Conservation (phyloP, 2,329 filamentous ascomycete species). For the Coccinonectria pachysandricola region DNA sequence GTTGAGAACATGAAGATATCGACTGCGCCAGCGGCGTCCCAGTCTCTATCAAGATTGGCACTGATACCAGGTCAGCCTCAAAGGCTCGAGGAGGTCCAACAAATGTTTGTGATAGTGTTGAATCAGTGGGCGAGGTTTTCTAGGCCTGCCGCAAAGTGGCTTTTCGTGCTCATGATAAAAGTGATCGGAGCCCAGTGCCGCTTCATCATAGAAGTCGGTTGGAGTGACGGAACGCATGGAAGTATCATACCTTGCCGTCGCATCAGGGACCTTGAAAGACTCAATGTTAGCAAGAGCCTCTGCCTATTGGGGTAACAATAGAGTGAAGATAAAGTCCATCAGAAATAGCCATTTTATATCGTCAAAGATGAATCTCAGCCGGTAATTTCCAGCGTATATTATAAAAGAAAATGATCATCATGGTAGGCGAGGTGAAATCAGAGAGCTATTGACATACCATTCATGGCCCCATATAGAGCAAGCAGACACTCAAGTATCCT, state of each 20-base stretch:
- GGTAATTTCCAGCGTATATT: constrained; percentile 89
- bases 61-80: constrained; percentile 14
- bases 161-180: constrained; percentile 62
- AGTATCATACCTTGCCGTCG: constrained; percentile 25
- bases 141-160: constrained; percentile 96
- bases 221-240: constrained; percentile 7
- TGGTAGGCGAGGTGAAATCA: constrained; percentile 8
- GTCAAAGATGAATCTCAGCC: constrained; percentile 69
- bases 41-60: constrained; percentile 11
- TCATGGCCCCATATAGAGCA: constrained; percentile 2
- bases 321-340: constrained; percentile 35
- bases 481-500: constrained; percentile 7
- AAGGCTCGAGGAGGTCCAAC: constrained; percentile 4
- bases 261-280: constrained; percentile 9
- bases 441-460: constrained; percentile 22
- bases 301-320: constrained; percentile 3
- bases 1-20: no score
- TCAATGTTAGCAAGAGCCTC: constrained; percentile 23
- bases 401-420: constrained; percentile 58
- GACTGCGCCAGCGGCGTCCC: no score
- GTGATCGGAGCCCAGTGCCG: constrained; percentile 93
- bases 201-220: constrained; percentile 58
- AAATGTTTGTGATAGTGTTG: constrained; percentile 7
- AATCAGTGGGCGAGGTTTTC: constrained; percentile 99
- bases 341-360: constrained; percentile 83